Percentiles rank a stretch among this genome's conserved stretches.
phyloP scores from a whole-genome alignment of 140 eudicot genomes.

The Ambrosia hybrid region DNA sequence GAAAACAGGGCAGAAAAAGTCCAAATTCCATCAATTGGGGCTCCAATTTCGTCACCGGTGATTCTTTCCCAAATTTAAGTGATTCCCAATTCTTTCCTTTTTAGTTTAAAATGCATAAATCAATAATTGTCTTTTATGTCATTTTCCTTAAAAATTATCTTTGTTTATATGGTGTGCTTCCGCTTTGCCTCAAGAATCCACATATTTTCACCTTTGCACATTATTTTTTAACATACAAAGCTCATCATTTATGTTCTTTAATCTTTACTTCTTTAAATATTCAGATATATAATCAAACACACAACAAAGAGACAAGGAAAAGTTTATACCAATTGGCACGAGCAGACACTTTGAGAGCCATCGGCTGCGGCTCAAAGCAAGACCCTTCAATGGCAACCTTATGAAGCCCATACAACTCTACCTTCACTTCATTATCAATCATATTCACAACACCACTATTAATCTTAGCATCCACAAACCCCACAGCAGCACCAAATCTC shows the following conservation, averaged over 20 bases:
- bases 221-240: background rate
- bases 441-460: slow-evolving; percentile 32
- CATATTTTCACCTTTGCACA: background rate
- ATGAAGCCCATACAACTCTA: slow-evolving; percentile 61
- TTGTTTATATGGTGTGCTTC: no score
- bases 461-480: slow-evolving; percentile 44
- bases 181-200: background rate
- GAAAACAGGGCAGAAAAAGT: no score
- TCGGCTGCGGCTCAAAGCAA: slow-evolving; percentile 57
- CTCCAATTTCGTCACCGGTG: no score
- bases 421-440: slow-evolving; percentile 43
- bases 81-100: no score
- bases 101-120: no score
- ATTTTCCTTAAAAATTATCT: no score
- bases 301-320: slow-evolving; percentile 13
- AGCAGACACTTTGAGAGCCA: slow-evolving; percentile 64
- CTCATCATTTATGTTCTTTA: background rate
- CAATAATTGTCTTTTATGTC: no score
- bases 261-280: no score
- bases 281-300: background rate
- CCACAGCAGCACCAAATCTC: slow-evolving; percentile 57
- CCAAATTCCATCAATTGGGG: no score
- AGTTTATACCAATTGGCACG: slow-evolving; percentile 68
- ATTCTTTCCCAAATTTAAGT: no score
- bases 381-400: slow-evolving; percentile 67